Conservation (phyloP, 2,329 filamentous ascomycete species). For the Nothophaeocryptopus gaeumannii region DNA sequence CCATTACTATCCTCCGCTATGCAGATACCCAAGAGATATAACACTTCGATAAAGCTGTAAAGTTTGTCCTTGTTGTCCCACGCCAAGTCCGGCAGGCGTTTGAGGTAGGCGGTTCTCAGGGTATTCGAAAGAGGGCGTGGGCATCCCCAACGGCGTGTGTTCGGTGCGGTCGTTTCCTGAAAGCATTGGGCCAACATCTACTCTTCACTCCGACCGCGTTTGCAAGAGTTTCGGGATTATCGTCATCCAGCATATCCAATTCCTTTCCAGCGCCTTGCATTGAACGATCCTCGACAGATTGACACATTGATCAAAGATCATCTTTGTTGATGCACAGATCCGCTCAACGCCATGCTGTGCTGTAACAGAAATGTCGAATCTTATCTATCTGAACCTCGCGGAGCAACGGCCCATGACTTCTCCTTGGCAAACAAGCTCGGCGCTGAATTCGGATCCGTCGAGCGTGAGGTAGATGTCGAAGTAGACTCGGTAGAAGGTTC, state of each 20-base stretch:
- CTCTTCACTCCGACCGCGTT: background rate
- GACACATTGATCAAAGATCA: background rate
- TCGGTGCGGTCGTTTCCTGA: background rate
- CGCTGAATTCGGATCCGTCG: conserved; percentile 96
- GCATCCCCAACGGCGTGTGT: background rate
- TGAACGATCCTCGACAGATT: too few relatives aligned
- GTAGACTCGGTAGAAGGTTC: conserved; percentile 81
- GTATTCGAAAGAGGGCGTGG: background rate
- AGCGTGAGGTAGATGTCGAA: conserved; percentile 80
- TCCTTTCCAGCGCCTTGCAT: background rate
- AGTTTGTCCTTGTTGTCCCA: conserved; percentile 1
- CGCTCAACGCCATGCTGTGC: conserved; percentile 15
- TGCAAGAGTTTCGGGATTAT: background rate
- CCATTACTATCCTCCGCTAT: conserved; percentile 13
- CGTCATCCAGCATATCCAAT: conserved; percentile 5
- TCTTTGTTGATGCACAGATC: conserved; percentile 8
- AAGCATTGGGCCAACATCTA: background rate
- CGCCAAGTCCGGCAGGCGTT: conserved; percentile 5
- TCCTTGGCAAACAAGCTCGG: conserved; percentile 96
- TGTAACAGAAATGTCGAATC: background rate
- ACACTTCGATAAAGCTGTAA: too few relatives aligned
- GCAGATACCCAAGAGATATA: conserved; percentile 8
- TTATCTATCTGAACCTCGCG: conserved; percentile 68
- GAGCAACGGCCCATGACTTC: conserved; percentile 98
- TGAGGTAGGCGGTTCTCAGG: background rate